Conservation (phyloP, 495 filamentous ascomycete genomes). For the Lepraria neglecta region DNA sequence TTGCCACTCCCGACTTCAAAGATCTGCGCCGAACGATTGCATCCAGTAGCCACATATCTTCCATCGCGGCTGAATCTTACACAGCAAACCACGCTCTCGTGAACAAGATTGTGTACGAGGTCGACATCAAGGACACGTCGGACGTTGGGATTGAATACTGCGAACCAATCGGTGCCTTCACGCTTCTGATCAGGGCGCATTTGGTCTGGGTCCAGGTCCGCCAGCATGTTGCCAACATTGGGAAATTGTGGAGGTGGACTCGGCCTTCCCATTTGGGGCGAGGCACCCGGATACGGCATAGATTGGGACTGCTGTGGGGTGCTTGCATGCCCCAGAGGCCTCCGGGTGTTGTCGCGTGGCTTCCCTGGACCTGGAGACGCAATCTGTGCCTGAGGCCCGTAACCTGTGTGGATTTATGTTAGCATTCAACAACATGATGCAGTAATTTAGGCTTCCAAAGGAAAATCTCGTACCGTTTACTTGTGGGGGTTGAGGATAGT, state of each 20-base stretch:
- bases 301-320: conserved; percentile 86
- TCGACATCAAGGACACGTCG: conserved; percentile 81
- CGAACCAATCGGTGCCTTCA: conserved; percentile 78
- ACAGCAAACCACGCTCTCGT: conserved; percentile 88
- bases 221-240: conserved; percentile 70
- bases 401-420: conserved; percentile 39
- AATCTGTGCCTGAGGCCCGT: conserved; percentile 67
- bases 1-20: conserved; percentile 76
- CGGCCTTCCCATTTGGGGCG: conserved; percentile 80
- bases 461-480: conserved; percentile 55
- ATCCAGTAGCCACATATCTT: conserved; percentile 82
- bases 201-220: conserved; percentile 79
- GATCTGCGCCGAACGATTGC: conserved; percentile 83
- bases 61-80: conserved; percentile 85
- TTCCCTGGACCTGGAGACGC: conserved; percentile 82
- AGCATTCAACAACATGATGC: conserved; percentile 3
- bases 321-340: conserved; percentile 47
- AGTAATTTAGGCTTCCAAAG: too few species aligned
- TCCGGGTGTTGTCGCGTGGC: conserved; percentile 41
- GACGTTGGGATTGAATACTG: conserved; percentile 80
- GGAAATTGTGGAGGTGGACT: conserved; percentile 58
- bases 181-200: conserved; percentile 79
- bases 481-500: conserved; percentile 57
- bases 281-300: conserved; percentile 73
- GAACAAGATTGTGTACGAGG: conserved; percentile 74